Percentiles rank a stretch among this genome's conserved stretches.
Evolutionary conservation across 2,329 filamentous ascomycete genomes (phyloP).

Genomic region (Claviceps maximensis): DNA sequence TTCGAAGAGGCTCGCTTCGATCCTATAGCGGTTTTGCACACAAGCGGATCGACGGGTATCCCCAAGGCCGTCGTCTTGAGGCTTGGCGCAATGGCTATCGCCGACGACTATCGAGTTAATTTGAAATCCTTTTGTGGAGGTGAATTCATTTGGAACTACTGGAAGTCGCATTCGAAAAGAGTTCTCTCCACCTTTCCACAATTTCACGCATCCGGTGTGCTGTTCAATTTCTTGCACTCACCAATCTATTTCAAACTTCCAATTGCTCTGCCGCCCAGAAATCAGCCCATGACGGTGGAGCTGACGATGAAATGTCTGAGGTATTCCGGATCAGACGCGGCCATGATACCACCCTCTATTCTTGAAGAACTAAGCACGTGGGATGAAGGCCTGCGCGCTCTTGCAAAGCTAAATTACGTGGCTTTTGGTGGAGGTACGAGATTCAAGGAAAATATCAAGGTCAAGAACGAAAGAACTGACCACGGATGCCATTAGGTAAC

Average conservation of each 20-base stretch:
- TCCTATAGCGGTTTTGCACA: conserved; percentile 7
- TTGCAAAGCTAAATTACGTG: conserved; percentile 22
- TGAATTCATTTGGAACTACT: background rate
- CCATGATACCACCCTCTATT: conserved; percentile 25
- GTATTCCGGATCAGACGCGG: conserved; percentile 14
- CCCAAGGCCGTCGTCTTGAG: conserved; percentile 23
- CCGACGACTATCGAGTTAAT: conserved; percentile 18
- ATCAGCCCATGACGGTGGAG: conserved; percentile 22
- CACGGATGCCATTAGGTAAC: conserved; percentile 16
- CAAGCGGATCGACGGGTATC: conserved; percentile 6
- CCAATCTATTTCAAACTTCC: conserved; percentile 18
- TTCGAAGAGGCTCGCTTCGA: conserved; percentile 7
- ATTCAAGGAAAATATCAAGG: conserved; percentile 1
- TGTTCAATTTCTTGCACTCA: conserved; percentile 6
- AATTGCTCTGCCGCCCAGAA: conserved; percentile 16
- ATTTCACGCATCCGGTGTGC: conserved; percentile 24
- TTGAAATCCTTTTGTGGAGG: conserved; percentile 7
- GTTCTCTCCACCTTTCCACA: conserved; percentile 19
- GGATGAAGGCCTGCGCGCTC: conserved; percentile 14
- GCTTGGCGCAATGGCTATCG: conserved; percentile 24
- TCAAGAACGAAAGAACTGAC: background rate
- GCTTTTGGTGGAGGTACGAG: conserved; percentile 25
- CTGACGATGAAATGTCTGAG: conserved; percentile 19
- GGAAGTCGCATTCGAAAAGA: background rate
- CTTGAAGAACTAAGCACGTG: conserved; percentile 28